Conservation (phyloP, 495 filamentous ascomycete genomes). For the Hyphodiscus hymeniophilus region DNA sequence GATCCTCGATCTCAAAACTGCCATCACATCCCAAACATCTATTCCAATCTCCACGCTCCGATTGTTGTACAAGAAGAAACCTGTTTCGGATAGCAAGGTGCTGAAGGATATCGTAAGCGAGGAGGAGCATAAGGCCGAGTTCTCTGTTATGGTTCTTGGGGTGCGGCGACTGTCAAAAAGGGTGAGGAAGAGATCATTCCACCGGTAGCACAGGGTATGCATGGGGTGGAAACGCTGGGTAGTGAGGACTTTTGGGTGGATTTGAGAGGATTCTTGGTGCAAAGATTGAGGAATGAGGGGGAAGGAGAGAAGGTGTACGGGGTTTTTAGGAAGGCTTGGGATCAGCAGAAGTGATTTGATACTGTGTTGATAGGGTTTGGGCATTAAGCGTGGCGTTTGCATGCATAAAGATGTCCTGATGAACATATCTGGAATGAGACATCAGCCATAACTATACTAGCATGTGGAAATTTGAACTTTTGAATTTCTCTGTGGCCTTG, state of each 20-base stretch:
- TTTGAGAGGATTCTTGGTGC: constrained; percentile 68
- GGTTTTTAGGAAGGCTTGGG: constrained; percentile 55
- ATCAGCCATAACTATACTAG: too few species aligned
- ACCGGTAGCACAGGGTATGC: constrained; percentile 45
- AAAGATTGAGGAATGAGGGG: constrained; percentile 65
- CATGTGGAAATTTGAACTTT: too few species aligned
- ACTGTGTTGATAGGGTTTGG: background rate
- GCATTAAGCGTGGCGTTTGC: constrained; percentile 13
- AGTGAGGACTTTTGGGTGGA: constrained; percentile 83
- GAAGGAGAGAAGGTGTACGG: constrained; percentile 53
- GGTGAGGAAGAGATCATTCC: constrained; percentile 22
- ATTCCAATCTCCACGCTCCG: constrained; percentile 65
- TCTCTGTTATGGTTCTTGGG: constrained; percentile 85
- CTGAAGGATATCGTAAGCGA: constrained; percentile 45
- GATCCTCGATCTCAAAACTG: constrained; percentile 63
- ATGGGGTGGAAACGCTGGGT: constrained; percentile 49
- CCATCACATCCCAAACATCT: constrained; percentile 41
- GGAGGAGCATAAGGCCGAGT: constrained; percentile 50
- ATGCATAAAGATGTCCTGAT: background rate
- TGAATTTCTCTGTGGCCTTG: too few species aligned
- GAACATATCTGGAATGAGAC: too few species aligned
- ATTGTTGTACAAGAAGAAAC: constrained; percentile 76
- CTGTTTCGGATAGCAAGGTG: constrained; percentile 60
- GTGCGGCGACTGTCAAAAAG: constrained; percentile 31
- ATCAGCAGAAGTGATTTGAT: background rate